These are phyloP conservation scores for Scytalidium sp. DNA, from an alignment of 2,329 filamentous ascomycete species.

Conservation along the genomic window DNA sequence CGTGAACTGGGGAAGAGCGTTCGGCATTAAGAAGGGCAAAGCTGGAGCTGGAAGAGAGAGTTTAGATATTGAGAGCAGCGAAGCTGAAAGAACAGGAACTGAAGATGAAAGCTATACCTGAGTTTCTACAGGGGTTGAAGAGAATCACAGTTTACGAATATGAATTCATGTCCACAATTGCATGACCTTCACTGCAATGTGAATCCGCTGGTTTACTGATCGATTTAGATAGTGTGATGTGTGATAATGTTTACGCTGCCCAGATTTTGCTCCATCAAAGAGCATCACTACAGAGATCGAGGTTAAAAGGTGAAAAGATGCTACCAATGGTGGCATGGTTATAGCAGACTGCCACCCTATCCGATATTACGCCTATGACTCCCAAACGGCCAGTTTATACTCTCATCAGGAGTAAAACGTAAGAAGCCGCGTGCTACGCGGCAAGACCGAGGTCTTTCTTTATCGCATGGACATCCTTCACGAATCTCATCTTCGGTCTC, in stretches of 20 bases:
- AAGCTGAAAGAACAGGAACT: slow-evolving; percentile 22
- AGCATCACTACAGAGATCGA: no score
- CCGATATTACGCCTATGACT: no score
- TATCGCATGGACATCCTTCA: not conserved
- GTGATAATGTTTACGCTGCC: no score
- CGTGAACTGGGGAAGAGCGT: slow-evolving; percentile 24
- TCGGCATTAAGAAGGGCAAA: slow-evolving; percentile 25
- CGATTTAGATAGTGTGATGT: no score
- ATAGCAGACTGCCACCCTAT: no score
- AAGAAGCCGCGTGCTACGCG: no score
- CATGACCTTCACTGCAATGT: not conserved
- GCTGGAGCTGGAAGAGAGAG: slow-evolving; percentile 19
- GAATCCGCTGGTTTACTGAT: no score
- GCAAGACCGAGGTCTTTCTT: not conserved
- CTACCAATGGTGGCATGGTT: no score
- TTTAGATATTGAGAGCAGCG: slow-evolving; percentile 26
- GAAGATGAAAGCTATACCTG: slow-evolving; percentile 18
- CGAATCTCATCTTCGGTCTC: not conserved
- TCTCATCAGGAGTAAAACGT: no score
- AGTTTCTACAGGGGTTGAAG: not conserved
- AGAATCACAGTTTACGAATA: not conserved
- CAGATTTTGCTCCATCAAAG: no score
- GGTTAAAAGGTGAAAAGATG: no score
- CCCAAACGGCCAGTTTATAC: no score
- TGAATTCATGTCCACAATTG: not conserved